Evolutionary conservation across 192 early-diverging fungal genomes (phyloP).

Genomic region (Entomortierella parvispora): DNA sequence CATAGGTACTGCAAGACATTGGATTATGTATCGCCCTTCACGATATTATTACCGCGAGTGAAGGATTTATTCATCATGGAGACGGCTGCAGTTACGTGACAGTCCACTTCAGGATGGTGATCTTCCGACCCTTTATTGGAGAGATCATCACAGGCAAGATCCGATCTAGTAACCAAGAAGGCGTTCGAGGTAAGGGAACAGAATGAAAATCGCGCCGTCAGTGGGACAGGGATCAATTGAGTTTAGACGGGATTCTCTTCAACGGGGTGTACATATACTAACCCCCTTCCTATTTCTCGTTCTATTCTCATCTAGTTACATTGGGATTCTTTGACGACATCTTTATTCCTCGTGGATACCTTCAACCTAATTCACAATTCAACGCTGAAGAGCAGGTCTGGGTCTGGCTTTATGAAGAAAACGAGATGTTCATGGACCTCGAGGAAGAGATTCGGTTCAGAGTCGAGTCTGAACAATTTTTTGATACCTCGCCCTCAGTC

Average conservation of each 20-base stretch:
- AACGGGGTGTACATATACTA: not conserved
- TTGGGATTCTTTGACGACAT: slow-evolving; percentile 96
- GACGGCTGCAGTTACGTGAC: slow-evolving; percentile 84
- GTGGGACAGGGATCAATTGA: too few species aligned
- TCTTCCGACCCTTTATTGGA: slow-evolving; percentile 92
- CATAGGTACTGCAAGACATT: slow-evolving; percentile 83
- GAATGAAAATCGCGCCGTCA: not conserved
- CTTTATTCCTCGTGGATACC: slow-evolving; percentile 70
- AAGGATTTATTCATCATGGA: slow-evolving; percentile 86
- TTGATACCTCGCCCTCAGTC: slow-evolving; percentile 75
- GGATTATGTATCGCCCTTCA: slow-evolving; percentile 89
- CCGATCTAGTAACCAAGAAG: slow-evolving; percentile 71
- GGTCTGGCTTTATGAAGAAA: slow-evolving; percentile 87
- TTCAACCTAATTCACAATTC: slow-evolving; percentile 75
- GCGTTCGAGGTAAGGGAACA: slow-evolving; percentile 70
- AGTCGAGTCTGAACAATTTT: slow-evolving; percentile 77
- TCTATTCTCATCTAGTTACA: slow-evolving; percentile 61
- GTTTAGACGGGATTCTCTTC: not conserved
- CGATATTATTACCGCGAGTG: slow-evolving; percentile 85
- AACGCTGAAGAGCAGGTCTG: slow-evolving; percentile 77
- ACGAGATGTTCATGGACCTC: slow-evolving; percentile 84
- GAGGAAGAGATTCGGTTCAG: slow-evolving; percentile 82
- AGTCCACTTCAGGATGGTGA: slow-evolving; percentile 86
- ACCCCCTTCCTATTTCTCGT: not conserved
- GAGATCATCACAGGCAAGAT: slow-evolving; percentile 88